These are phyloP conservation scores for Fistulinella cinereoalba DNA, from an alignment of 1,284 basidiomycete genomes.

Conservation along the genomic window DNA sequence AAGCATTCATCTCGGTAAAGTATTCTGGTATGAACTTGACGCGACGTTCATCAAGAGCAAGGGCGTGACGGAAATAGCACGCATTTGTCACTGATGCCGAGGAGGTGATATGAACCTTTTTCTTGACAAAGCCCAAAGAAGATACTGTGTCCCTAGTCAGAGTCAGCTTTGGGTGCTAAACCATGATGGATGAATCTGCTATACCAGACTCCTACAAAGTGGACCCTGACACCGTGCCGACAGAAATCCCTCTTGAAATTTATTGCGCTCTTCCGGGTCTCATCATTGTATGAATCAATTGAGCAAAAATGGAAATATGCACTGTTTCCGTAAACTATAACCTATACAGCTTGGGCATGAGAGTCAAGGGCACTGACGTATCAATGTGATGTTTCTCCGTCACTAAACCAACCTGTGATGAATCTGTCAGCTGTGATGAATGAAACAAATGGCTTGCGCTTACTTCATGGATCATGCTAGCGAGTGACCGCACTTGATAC, in stretches of 20 bases:
- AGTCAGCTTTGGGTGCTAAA: background rate
- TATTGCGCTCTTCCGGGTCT: conserved; percentile 1
- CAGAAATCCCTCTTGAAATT: conserved; percentile 36
- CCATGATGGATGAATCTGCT: background rate
- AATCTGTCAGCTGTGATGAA: conserved; percentile 23
- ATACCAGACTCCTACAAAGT: conserved; percentile 41
- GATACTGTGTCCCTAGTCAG: conserved; percentile 40
- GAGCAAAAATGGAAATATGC: conserved; percentile 34
- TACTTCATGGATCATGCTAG: conserved; percentile 37
- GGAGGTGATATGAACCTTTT: conserved; percentile 16
- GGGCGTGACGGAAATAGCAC: conserved; percentile 38
- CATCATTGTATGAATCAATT: background rate
- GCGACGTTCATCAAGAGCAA: conserved; percentile 39
- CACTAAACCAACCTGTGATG: conserved; percentile 14
- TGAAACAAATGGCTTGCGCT: background rate
- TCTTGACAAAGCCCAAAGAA: conserved; percentile 28
- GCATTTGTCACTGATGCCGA: conserved; percentile 17
- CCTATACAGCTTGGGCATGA: background rate
- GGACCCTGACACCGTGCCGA: conserved; percentile 22
- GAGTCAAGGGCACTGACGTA: background rate
- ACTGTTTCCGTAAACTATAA: conserved; percentile 25
- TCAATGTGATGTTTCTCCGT: background rate
- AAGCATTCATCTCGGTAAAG: conserved; percentile 16
- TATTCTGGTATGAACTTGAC: conserved; percentile 41
- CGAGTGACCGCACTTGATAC: conserved; percentile 39